Evolutionary conservation across 1,284 basidiomycete genomes (phyloP), one percentile per base, ranked within the genome.

Genomic region (Sporisorium sorghi): DNA sequence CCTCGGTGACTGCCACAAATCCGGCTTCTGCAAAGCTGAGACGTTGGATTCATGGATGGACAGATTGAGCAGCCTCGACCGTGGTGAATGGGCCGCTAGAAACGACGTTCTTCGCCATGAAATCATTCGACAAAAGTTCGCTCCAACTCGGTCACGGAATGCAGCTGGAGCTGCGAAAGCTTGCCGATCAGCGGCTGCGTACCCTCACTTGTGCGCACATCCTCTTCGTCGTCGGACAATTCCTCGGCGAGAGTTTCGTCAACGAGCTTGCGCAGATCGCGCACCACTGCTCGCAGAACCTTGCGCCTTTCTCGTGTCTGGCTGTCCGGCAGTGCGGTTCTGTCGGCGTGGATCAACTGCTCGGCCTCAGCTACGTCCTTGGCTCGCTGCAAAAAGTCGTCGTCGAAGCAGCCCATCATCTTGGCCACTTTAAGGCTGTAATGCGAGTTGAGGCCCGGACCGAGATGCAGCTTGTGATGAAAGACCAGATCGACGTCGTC

Each of bases 381-480:
- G 1, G 70, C 70, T 3, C 49, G 46, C n/a, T 64, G 42, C 30
- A 73, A n/a, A 32, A 73, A 73, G 26, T 23, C 30, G 14, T 37
- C 15, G 2, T 33, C 30, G 42, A 73, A 73, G 42, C 70, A 68
- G 26, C 58, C 56, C 64, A 73, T 73, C 73, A 75, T 65, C 49
- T 47, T 61, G n/a, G 72, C 72, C 28, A 78, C 64, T 24, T 71
- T 61, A 5, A 78, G 47, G 23, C 73, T 72, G 58, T 78, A 78
- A 42, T 76, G 73, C 23, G 62, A 48, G 30, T 70, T 46, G 30
- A 66, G 61, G 32, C 73, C 69, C 2, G 57, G 35, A 3, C 66
- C 68, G 7, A 61, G 51, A 21, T 73, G 59, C 3, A 68, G 58
- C 50, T 60, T 72, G 54, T 72, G 73, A 24, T 65, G 61, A 24